These are phyloP conservation scores for Circinella minor DNA, from an alignment of 371 early-diverging fungal species.

Conservation along the genomic window DNA sequence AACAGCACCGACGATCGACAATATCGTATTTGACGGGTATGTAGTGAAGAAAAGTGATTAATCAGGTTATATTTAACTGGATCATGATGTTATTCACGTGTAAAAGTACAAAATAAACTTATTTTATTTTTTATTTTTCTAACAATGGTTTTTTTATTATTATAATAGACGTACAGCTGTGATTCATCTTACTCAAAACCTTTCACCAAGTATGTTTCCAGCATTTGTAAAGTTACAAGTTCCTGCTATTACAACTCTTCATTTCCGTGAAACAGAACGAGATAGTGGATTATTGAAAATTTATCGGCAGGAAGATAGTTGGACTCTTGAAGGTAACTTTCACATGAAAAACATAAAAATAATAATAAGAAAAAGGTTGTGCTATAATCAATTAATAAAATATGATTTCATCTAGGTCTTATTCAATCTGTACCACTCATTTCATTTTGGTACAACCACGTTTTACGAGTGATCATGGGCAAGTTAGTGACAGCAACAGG, in stretches of 20 bases:
- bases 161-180: constrained; percentile 53
- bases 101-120: not conserved
- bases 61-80: not conserved
- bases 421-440: constrained; percentile 66
- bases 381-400: constrained; percentile 1
- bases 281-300: constrained; percentile 50
- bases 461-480: constrained; percentile 61
- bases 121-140: not conserved
- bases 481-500: constrained; percentile 61
- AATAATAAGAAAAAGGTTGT: too few species aligned
- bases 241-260: constrained; percentile 54
- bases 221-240: constrained; percentile 45
- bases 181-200: constrained; percentile 48
- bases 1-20: constrained; percentile 56
- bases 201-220: constrained; percentile 59
- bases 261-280: constrained; percentile 46
- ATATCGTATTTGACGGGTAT: constrained; percentile 64
- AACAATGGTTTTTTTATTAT: not conserved
- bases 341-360: not conserved
- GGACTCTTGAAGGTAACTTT: constrained; percentile 54
- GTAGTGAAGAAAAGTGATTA: constrained; percentile 7
- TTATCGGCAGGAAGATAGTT: constrained; percentile 58
- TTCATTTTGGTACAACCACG: constrained; percentile 71
- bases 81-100: constrained; percentile 12
- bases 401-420: constrained; percentile 33